These are phyloP conservation scores for Coleophoma eucalyptorum DNA, from an alignment of 2,329 filamentous ascomycete genomes.

Conservation along the genomic window DNA sequence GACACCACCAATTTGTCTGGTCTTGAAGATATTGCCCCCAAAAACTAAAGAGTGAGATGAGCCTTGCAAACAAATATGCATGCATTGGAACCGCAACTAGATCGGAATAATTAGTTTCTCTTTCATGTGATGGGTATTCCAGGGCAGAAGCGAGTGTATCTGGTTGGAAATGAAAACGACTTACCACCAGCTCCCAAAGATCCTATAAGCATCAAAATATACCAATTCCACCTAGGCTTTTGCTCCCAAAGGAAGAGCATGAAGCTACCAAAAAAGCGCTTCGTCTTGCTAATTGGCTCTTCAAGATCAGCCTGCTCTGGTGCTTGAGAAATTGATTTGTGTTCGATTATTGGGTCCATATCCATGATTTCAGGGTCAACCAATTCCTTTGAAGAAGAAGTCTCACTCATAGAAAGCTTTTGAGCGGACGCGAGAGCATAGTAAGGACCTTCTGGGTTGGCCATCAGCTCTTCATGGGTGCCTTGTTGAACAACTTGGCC, in stretches of 20 bases:
- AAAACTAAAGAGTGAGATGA: conserved; percentile 25
- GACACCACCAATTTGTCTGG: conserved; percentile 39
- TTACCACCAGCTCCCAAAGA: conserved; percentile 23
- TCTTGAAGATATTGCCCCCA: conserved; percentile 14
- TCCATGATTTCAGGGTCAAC: conserved; percentile 5
- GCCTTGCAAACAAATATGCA: conserved; percentile 22
- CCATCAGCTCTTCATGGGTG: conserved; percentile 68
- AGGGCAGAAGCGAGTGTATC: conserved; percentile 6
- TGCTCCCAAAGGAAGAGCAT: conserved; percentile 54
- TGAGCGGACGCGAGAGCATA: conserved; percentile 63
- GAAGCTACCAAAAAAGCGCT: conserved; percentile 10
- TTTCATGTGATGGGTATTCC: conserved; percentile 4
- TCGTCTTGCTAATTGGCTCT: not conserved
- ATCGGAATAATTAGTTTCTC: conserved; percentile 30
- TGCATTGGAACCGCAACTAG: conserved; percentile 34
- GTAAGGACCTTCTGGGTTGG: conserved; percentile 57
- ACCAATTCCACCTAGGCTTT: conserved; percentile 42
- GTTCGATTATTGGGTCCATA: not conserved
- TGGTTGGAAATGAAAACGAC: conserved; percentile 5
- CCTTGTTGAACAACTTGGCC: conserved; percentile 71
- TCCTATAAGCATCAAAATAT: conserved; percentile 44
- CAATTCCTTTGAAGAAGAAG: not conserved
- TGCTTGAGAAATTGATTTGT: conserved; percentile 4
- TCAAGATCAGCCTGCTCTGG: not conserved
- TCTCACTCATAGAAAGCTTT: conserved; percentile 31